Evolutionary conservation across 208 protist species (phyloP).

Genomic region (Trypanosoma platydactyli): DNA sequence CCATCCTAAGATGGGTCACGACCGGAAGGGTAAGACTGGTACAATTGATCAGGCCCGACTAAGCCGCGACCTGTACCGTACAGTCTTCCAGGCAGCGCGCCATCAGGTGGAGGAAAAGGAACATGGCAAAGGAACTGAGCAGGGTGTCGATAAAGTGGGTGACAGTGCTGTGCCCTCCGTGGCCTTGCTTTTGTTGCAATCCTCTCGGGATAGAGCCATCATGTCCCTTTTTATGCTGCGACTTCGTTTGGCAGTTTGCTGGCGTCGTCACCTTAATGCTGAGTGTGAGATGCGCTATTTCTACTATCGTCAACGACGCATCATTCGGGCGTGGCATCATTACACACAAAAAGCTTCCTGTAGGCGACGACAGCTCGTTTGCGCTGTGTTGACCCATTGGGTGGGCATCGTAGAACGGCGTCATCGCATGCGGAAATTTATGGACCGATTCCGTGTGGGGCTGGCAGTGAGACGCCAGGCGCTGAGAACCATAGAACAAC

Average conservation of each 20-base stretch:
- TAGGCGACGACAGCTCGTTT: conserved; percentile 10
- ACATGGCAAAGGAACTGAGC: not conserved
- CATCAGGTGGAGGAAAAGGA: conserved; percentile 11
- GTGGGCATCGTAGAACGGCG: conserved; percentile 8
- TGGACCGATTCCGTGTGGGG: conserved; percentile 10
- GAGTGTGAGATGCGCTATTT: conserved; percentile 53
- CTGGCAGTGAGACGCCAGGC: conserved; percentile 10
- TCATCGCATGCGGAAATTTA: not conserved
- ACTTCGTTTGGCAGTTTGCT: conserved; percentile 46
- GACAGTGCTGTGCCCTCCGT: conserved; percentile 38
- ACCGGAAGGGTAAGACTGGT: not conserved
- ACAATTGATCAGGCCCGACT: conserved; percentile 20
- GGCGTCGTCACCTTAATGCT: conserved; percentile 26
- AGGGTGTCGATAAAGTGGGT: not conserved
- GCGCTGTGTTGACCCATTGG: conserved; percentile 32
- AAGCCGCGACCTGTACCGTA: conserved; percentile 26
- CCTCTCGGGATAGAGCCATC: conserved; percentile 53
- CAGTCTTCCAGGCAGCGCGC: conserved; percentile 19
- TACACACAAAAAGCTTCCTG: not conserved
- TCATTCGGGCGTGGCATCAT: conserved; percentile 38
- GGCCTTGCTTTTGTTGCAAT: conserved; percentile 59
- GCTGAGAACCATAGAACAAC: conserved; percentile 28
- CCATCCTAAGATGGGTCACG: not conserved
- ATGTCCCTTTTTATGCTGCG: conserved; percentile 59
- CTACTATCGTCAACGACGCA: conserved; percentile 59